phyloP scores from a whole-genome alignment of 805 yeast species.

The Monosporozyma siamensis region DNA sequence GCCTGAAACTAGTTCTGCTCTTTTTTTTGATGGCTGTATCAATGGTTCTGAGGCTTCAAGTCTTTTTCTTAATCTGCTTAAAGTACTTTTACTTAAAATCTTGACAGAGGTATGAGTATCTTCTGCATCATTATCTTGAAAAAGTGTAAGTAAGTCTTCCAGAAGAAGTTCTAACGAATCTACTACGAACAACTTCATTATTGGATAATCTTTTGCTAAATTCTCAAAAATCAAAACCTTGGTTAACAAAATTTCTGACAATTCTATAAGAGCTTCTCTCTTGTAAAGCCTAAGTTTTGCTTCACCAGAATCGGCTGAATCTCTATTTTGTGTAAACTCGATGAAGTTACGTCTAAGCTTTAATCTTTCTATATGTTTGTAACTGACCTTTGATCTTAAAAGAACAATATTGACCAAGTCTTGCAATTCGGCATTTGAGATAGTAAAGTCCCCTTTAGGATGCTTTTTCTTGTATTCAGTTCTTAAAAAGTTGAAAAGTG shows the following conservation, averaged over 20 bases:
- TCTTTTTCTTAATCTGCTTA: neutral
- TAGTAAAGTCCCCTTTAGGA: neutral
- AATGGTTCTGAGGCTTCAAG: neutral
- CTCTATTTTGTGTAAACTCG: too few species aligned
- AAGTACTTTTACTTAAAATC: neutral
- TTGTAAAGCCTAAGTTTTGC: too few species aligned
- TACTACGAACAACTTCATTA: neutral
- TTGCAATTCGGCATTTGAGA: conserved; percentile 7
- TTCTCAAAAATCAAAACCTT: neutral
- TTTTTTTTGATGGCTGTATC: too few species aligned
- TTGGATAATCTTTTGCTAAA: neutral
- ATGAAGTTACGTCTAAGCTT: too few species aligned
- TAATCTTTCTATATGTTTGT: neutral
- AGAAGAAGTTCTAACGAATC: neutral
- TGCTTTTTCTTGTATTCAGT: neutral
- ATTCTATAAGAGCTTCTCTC: neutral
- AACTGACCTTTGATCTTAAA: neutral
- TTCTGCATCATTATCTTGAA: too few species aligned
- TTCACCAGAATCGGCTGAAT: too few species aligned
- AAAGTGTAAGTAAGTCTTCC: neutral
- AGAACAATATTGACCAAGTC: neutral
- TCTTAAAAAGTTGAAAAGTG: neutral
- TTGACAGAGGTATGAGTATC: too few species aligned
- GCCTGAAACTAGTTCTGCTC: too few species aligned
- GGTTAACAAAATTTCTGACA: neutral